Conservation (phyloP, 805 yeast species). For the Hanseniaspora valbyensis region DNA sequence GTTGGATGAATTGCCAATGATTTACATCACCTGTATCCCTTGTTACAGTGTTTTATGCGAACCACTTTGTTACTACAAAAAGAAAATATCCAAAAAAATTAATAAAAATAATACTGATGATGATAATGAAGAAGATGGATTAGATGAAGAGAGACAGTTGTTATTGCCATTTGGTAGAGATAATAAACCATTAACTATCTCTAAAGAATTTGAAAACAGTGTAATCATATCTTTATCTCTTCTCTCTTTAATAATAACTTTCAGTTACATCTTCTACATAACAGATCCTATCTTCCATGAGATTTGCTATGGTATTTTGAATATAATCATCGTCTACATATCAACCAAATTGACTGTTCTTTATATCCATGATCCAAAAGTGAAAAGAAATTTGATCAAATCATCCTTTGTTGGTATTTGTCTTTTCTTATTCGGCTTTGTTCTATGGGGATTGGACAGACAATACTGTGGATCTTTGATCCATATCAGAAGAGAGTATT, state of each 20-base stretch:
- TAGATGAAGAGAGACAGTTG: not conserved
- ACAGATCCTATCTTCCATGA: slow-evolving; percentile 86
- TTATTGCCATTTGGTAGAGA: no score
- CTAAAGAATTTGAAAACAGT: slow-evolving; percentile 37
- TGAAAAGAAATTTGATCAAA: slow-evolving; percentile 39
- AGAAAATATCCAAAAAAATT: not conserved
- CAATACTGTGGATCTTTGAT: slow-evolving; percentile 58
- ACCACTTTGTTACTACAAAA: slow-evolving; percentile 27
- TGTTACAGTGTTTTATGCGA: slow-evolving; percentile 72
- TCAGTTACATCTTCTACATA: slow-evolving; percentile 43
- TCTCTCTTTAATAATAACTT: slow-evolving; percentile 1
- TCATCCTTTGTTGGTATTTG: slow-evolving; percentile 51
- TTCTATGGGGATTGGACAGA: slow-evolving; percentile 82
- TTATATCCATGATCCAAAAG: slow-evolving; percentile 41
- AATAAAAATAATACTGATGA: not conserved
- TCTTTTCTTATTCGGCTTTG: slow-evolving; percentile 61
- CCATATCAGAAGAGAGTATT: slow-evolving; percentile 47
- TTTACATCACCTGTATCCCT: slow-evolving; percentile 93
- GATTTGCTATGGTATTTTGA: slow-evolving; percentile 67
- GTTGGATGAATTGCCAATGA: slow-evolving; percentile 94
- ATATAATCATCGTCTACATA: slow-evolving; percentile 57
- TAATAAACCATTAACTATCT: not conserved
- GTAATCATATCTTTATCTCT: slow-evolving; percentile 31
- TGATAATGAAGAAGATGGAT: not conserved
- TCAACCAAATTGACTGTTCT: slow-evolving; percentile 42